Base-by-base conservation (phyloP, 139 green algal species). In the Chlorella sp. region DNA sequence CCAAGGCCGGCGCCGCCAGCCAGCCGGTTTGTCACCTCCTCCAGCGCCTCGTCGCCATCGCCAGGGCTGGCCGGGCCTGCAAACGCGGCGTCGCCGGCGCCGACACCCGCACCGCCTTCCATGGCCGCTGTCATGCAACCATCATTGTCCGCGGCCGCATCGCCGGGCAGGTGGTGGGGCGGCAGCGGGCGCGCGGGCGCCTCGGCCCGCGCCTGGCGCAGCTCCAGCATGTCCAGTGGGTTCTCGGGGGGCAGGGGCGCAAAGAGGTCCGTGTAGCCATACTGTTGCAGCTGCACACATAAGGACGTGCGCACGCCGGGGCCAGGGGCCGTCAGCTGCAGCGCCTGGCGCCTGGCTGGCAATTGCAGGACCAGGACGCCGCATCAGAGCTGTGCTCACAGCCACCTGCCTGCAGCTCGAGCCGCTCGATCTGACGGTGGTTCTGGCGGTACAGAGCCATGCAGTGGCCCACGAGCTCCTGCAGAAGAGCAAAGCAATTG, bases 401-500 rank as follows among this genome's bases (percentile, higher is more conserved):
- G n/a, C n/a, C n/a, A n/a, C 36, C 12, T 27, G 60, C 33, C n/a
- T 8, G 11, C 5, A 29, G 33, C 4, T 29, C 25, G 5, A 48
- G 15, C 12, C 17, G 67, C 23, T 62, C 46, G 15, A 80, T 7
- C 41, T 62, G 42, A 33, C 35, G 46, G 40, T 77, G 42, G 50
- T 77, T 77, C 25, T 71, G 58, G 42, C 75, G 46, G 68, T 77
- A 82, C 2, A 77, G 53, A 31, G 69, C 69, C 41, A 67, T 41
- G 48, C 76, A 77, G 76, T 82, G 76, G 2, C 76, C 76, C 48
- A 82, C 76, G n/a, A 82, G 76, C 62, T 82, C 67, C 77, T 82
- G 67, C 29, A 45, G 40, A n/a, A n/a, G n/a, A n/a, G n/a, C n/a
- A n/a, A n/a, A n/a, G n/a, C n/a, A n/a, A n/a, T n/a, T n/a, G n/a